Evolutionary conservation across 495 filamentous ascomycete species (phyloP).

Genomic region (Cercophora sp.): DNA sequence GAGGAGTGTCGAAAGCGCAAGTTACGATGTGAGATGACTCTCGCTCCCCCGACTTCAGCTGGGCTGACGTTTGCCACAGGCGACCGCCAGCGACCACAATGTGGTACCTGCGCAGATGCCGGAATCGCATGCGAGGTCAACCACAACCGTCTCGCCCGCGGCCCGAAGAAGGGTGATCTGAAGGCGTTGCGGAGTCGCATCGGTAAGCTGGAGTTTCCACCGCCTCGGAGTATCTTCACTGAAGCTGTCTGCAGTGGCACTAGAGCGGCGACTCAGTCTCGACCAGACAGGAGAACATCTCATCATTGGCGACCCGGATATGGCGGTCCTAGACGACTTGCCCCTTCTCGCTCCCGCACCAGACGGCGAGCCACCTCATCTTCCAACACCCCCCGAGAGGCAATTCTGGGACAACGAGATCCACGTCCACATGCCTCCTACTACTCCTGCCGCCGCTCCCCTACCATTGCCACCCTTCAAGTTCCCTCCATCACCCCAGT

Average conservation of each 20-base stretch:
- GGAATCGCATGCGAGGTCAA: constrained; percentile 47
- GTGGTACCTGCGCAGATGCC: constrained; percentile 47
- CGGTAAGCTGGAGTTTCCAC: constrained; percentile 28
- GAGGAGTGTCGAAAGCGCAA: constrained; percentile 49
- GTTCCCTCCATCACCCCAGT: constrained; percentile 30
- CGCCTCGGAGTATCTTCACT: background rate
- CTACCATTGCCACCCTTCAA: constrained; percentile 23
- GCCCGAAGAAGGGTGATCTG: constrained; percentile 53
- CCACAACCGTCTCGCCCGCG: constrained; percentile 42
- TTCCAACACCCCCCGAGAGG: constrained; percentile 18
- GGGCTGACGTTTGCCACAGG: constrained; percentile 16
- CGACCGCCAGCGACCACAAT: constrained; percentile 49
- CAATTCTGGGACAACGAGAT: constrained; percentile 23
- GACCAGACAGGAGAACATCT: constrained; percentile 22
- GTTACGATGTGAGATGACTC: constrained; percentile 33
- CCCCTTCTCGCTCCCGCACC: constrained; percentile 5
- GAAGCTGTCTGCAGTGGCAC: constrained; percentile 17
- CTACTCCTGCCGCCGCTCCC: constrained; percentile 20
- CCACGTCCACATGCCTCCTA: constrained; percentile 17
- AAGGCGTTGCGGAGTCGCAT: constrained; percentile 47
- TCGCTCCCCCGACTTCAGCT: background rate
- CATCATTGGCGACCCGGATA: constrained; percentile 12
- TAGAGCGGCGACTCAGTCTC: constrained; percentile 38
- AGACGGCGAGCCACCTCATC: constrained; percentile 9
- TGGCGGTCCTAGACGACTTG: constrained; percentile 17